A percentile compares a stretch with the other conserved stretches of the same genome.
Conservation (phyloP, 768 basidiomycete genomes). For the Lentinula edodes region DNA sequence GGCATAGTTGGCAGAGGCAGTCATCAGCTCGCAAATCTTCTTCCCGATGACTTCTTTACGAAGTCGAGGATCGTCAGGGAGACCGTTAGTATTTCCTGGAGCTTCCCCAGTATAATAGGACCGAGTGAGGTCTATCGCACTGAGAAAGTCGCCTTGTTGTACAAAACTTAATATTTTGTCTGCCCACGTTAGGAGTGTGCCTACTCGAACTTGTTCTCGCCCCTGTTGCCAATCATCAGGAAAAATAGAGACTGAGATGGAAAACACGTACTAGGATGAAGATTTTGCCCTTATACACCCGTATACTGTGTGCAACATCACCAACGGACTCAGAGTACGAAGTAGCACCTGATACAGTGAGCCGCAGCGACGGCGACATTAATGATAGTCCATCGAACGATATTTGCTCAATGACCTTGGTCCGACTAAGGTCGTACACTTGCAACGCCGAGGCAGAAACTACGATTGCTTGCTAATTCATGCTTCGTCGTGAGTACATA, state of each 20-base stretch:
- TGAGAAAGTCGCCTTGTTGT: slow-evolving; percentile 80
- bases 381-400: slow-evolving; percentile 52
- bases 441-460: slow-evolving; percentile 54
- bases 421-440: slow-evolving; percentile 61
- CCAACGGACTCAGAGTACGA: slow-evolving; percentile 44
- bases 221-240: slow-evolving; percentile 36
- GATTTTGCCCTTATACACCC: slow-evolving; percentile 84
- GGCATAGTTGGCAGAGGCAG: slow-evolving; percentile 80
- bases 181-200: slow-evolving; percentile 90
- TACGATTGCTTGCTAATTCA: slow-evolving; percentile 59
- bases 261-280: slow-evolving; percentile 73
- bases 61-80: slow-evolving; percentile 62
- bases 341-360: slow-evolving; percentile 39
- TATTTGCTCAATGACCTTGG: slow-evolving; percentile 57
- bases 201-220: slow-evolving; percentile 64
- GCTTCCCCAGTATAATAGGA: slow-evolving; percentile 77
- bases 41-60: slow-evolving; percentile 63
- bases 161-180: slow-evolving; percentile 85
- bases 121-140: slow-evolving; percentile 81
- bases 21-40: slow-evolving; percentile 78
- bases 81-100: slow-evolving; percentile 80
- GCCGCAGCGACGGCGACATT: slow-evolving; percentile 45
- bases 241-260: neutral
- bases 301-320: slow-evolving; percentile 65
- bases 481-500: slow-evolving; percentile 3